Percentiles rank a stretch among this genome's conserved stretches.
Conservation (phyloP, 257 asterid species). For the Dorcoceras hygrometricum region DNA sequence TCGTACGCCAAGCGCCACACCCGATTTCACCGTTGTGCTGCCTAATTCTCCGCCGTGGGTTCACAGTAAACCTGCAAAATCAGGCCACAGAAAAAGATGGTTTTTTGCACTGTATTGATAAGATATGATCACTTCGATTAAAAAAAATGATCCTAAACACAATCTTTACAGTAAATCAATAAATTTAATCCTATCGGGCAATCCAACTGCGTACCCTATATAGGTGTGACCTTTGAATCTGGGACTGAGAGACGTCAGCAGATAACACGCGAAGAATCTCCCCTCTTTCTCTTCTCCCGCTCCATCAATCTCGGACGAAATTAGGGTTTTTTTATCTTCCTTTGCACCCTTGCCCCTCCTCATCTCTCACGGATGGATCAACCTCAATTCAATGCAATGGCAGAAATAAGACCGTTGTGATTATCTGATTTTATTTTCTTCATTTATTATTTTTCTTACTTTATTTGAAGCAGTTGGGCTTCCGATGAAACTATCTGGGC, state of each 20-base stretch:
- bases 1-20: conserved; percentile 83
- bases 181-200: neutral
- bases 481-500: neutral
- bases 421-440: neutral
- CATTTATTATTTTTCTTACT: neutral
- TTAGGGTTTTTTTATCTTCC: conserved; percentile 26
- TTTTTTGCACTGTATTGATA: neutral
- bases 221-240: conserved; percentile 85
- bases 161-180: neutral
- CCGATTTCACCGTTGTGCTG: conserved; percentile 91
- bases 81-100: neutral
- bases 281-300: conserved; percentile 23
- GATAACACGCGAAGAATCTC: conserved; percentile 70
- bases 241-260: conserved; percentile 80
- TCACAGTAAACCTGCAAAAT: conserved; percentile 61
- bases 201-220: conserved; percentile 60
- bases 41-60: conserved; percentile 86
- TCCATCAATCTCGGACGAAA: conserved; percentile 20
- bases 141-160: neutral
- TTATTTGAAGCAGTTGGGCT: neutral
- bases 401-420: conserved; percentile 54
- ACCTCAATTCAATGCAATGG: neutral
- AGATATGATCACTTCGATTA: neutral
- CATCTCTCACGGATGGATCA: conserved; percentile 29
- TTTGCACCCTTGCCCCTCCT: conserved; percentile 40